These are phyloP conservation scores for Phytophthora sp. DNA, from an alignment of 352 stramenopile genomes.

Conservation along the genomic window DNA sequence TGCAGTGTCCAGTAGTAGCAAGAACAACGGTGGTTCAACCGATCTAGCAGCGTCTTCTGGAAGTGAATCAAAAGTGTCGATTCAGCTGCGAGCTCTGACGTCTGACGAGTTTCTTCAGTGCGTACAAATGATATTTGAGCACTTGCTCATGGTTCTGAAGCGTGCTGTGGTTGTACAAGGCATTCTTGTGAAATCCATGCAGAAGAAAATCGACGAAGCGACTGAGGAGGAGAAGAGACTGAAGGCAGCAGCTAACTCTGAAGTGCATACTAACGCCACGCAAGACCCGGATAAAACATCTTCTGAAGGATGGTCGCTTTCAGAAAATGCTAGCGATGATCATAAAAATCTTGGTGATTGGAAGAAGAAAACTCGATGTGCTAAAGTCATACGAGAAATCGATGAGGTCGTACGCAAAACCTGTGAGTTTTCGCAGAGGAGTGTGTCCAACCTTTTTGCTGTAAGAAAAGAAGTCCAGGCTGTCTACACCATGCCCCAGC, in stretches of 20 bases:
- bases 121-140: slow-evolving; percentile 91
- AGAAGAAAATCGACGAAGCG: slow-evolving; percentile 67
- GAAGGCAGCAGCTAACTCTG: slow-evolving; percentile 13
- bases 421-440: slow-evolving; percentile 88
- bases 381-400: slow-evolving; percentile 82
- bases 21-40: slow-evolving; percentile 27
- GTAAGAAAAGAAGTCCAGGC: slow-evolving; percentile 89
- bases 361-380: slow-evolving; percentile 77
- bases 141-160: slow-evolving; percentile 83
- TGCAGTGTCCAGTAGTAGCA: slow-evolving; percentile 61
- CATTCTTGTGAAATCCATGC: slow-evolving; percentile 73
- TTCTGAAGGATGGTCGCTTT: slow-evolving; percentile 47
- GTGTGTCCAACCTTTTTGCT: slow-evolving; percentile 86
- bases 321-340: slow-evolving; percentile 47
- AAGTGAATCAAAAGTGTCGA: slow-evolving; percentile 82
- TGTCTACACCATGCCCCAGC: slow-evolving; percentile 91
- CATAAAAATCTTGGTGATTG: slow-evolving; percentile 69
- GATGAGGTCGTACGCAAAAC: slow-evolving; percentile 86
- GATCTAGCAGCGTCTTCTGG: slow-evolving; percentile 24
- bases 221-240: slow-evolving; percentile 42
- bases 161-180: slow-evolving; percentile 80
- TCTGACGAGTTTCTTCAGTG: slow-evolving; percentile 89
- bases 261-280: slow-evolving; percentile 11
- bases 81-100: slow-evolving; percentile 75
- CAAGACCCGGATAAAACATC: slow-evolving; percentile 2